Conservation (phyloP, 225 moss, liverwort and hornwort genomes). For the Lunularia cruciata region DNA sequence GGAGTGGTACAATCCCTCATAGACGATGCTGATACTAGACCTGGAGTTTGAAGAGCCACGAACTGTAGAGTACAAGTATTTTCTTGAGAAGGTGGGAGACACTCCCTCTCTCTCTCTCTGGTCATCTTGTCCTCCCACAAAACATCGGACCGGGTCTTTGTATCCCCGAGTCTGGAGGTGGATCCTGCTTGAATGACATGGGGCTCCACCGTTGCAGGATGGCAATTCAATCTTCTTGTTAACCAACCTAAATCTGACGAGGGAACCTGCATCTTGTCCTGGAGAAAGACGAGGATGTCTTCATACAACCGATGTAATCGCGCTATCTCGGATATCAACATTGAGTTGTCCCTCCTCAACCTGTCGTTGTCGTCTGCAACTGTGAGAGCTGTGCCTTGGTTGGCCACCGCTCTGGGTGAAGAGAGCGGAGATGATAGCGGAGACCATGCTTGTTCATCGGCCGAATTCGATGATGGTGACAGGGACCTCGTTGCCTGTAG, state of each 20-base stretch:
- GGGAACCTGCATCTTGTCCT: slow-evolving; percentile 66
- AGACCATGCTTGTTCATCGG: slow-evolving; percentile 72
- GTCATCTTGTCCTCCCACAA: neutral
- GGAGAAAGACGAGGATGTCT: slow-evolving; percentile 68
- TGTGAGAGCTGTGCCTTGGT: slow-evolving; percentile 34
- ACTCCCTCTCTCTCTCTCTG: slow-evolving; percentile 9
- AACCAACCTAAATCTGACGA: slow-evolving; percentile 53
- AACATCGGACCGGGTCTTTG: slow-evolving; percentile 6
- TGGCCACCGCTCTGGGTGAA: slow-evolving; percentile 49
- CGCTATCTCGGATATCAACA: slow-evolving; percentile 63
- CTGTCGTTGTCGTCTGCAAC: slow-evolving; percentile 75
- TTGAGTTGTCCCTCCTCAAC: slow-evolving; percentile 67
- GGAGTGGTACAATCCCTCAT: slow-evolving; percentile 24
- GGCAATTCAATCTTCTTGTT: slow-evolving; percentile 33
- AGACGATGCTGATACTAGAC: neutral
- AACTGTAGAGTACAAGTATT: slow-evolving; percentile 10
- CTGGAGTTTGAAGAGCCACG: neutral
- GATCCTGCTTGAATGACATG: slow-evolving; percentile 16
- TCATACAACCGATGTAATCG: slow-evolving; percentile 66
- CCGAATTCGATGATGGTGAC: slow-evolving; percentile 66
- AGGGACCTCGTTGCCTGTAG: slow-evolving; percentile 57
- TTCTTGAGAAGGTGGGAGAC: slow-evolving; percentile 6
- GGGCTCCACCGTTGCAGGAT: slow-evolving; percentile 9
- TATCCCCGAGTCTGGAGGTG: neutral
- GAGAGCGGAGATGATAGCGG: slow-evolving; percentile 64